Evolutionary conservation across 768 basidiomycete genomes (phyloP).

Genomic region (Suillus decipiens): DNA sequence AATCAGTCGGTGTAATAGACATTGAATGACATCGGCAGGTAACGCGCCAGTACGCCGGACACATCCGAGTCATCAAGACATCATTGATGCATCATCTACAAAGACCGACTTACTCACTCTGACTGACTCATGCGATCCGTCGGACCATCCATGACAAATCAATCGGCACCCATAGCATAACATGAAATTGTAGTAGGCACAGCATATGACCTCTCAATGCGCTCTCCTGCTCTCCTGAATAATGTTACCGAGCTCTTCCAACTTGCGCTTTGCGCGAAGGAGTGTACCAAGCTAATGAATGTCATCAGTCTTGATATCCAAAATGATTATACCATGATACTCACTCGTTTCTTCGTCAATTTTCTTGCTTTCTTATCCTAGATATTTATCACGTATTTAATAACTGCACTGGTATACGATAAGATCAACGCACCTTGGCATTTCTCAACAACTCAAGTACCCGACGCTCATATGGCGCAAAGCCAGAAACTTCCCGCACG

Average conservation of each 20-base stretch:
- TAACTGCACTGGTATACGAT: conserved; percentile 2
- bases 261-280: conserved; percentile 96
- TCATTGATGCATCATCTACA: no score
- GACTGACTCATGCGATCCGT: neutral
- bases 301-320: neutral
- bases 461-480: conserved; percentile 96
- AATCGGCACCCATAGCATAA: conserved; percentile 8
- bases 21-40: neutral
- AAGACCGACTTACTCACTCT: neutral
- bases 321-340: conserved; percentile 29
- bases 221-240: conserved; percentile 93
- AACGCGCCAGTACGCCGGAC: neutral
- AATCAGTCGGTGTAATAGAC: neutral
- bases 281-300: conserved; percentile 86
- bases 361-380: conserved; percentile 99
- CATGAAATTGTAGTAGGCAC: conserved; percentile 11
- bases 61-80: neutral
- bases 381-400: conserved; percentile 4
- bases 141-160: neutral
- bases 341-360: conserved; percentile 98
- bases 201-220: conserved; percentile 36
- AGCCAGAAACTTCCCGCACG: conserved; percentile 95
- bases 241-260: conserved; percentile 90
- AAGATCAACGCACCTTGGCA: conserved; percentile 73
- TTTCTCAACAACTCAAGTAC: conserved; percentile 98